Conservation (phyloP, 192 early-diverging fungal species). For the Cladochytrium replicatum region DNA sequence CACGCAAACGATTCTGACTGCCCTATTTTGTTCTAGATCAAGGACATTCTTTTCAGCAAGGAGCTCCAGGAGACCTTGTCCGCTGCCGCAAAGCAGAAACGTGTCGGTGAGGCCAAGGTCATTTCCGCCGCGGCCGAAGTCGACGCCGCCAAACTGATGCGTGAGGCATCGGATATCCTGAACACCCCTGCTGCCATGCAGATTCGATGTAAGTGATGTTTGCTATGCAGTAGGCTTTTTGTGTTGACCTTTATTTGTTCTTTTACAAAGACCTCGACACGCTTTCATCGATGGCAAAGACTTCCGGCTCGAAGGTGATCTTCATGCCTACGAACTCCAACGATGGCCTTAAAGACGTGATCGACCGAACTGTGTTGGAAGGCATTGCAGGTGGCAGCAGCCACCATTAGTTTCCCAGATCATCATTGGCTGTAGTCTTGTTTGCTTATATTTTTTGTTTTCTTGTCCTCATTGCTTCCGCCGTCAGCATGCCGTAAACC, state of each 20-base stretch:
- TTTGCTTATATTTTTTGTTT: too few species aligned
- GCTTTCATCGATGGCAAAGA: constrained; percentile 65
- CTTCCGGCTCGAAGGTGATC: constrained; percentile 55
- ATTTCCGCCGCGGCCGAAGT: constrained; percentile 80
- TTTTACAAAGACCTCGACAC: constrained; percentile 86
- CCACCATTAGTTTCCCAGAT: too few species aligned
- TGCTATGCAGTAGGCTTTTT: constrained; percentile 70
- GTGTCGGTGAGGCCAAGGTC: constrained; percentile 84
- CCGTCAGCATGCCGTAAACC: too few species aligned
- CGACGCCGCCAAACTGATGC: constrained; percentile 81
- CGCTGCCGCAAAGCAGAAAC: constrained; percentile 78
- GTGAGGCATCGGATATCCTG: constrained; percentile 84
- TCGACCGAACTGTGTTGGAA: too few species aligned
- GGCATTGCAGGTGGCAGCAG: too few species aligned
- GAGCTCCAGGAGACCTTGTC: constrained; percentile 77
- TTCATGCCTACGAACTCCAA: constrained; percentile 35
- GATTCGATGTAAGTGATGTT: constrained; percentile 43
- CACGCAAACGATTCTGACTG: constrained; percentile 44
- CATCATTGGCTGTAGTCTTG: too few species aligned
- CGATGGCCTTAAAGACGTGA: too few species aligned
- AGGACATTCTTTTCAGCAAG: constrained; percentile 66
- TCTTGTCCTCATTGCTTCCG: too few species aligned
- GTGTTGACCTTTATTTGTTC: too few species aligned
- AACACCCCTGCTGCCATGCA: too few species aligned
- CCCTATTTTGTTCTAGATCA: constrained; percentile 77